Evolutionary conservation across 345 rosid species (phyloP), one percentile per base, ranked within the genome.

Genomic region (Hibiscus tridactylites): DNA sequence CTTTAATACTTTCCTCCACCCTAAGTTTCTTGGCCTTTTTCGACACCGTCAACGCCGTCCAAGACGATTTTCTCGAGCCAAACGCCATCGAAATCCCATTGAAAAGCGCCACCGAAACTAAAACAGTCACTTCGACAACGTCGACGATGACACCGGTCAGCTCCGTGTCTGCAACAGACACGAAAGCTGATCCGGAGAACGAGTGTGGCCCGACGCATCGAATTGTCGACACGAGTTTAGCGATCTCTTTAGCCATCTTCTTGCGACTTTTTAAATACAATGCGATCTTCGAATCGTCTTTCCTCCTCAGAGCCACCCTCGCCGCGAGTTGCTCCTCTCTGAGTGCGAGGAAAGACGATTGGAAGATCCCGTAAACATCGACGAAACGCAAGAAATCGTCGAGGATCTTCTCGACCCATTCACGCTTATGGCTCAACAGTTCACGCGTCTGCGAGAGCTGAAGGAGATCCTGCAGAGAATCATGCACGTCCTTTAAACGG

Each of bases 311-410:
- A 17, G 90, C 88, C n/a, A 86, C 79, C 50, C 77, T 81, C 1
- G 83, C 90, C 0, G 86, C 81, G 33, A 75, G 68, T 9, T 84
- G 92, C 50, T 78, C 84, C 19, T 84, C 90, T 62, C 78, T 86
- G 42, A 88, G 81, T 0, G 79, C 62, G 56, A 86, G 17, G 6
- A 80, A 68, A 0, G 77, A 71, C 1, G 80, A 68, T 57, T 74
- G 90, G 79, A 86, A 88, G 74, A 79, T 88, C 44, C 90, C 92
- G 8, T 81, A 86, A 9, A 79, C 87, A 26, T 86, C 92, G 5
- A 85, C 80, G 17, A 88, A 86, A 10, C 72, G 78, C 57, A 88
- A 84, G 66, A 85, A 83, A 59, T 83, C 85, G n/a, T 85, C 86
- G 0, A 88, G 85, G 74, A 88, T 81, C 69, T 81, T 80, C 56